Percentiles rank a stretch among this genome's conserved stretches.
These are phyloP conservation scores for Phytophthora ramorum DNA, from an alignment of 352 stramenopile genomes.

Conservation along the genomic window DNA sequence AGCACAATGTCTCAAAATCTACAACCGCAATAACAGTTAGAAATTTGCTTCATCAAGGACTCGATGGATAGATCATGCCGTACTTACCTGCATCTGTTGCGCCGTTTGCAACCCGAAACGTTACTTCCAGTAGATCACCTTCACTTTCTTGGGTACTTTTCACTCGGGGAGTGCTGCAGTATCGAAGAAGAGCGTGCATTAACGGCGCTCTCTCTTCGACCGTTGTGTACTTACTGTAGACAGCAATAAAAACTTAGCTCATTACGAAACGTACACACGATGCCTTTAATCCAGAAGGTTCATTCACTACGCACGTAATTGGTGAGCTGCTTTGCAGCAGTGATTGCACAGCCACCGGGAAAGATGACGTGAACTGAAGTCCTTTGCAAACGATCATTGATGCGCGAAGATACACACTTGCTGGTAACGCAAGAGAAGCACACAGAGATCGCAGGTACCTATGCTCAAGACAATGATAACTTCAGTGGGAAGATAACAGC, in stretches of 20 bases:
- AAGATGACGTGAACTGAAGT: conserved; percentile 56
- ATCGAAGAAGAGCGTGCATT: conserved; percentile 39
- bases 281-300: not conserved
- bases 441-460: conserved; percentile 76
- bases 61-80: not conserved
- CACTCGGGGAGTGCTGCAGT: conserved; percentile 24
- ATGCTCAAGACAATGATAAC: conserved; percentile 6
- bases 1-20: conserved; percentile 69
- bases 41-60: not conserved
- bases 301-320: conserved; percentile 50
- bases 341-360: conserved; percentile 49
- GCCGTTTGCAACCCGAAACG: conserved; percentile 57
- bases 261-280: not conserved
- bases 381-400: conserved; percentile 55
- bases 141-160: conserved; percentile 28
- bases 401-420: conserved; percentile 50
- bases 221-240: conserved; percentile 67
- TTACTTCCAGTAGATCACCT: conserved; percentile 71
- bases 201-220: conserved; percentile 56
- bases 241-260: conserved; percentile 7
- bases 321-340: conserved; percentile 57
- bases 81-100: conserved; percentile 55
- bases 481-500: not conserved
- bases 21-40: conserved; percentile 11
- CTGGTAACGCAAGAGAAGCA: conserved; percentile 58